Conservation (phyloP, 352 stramenopile genomes). For the Globisporangium solare region DNA sequence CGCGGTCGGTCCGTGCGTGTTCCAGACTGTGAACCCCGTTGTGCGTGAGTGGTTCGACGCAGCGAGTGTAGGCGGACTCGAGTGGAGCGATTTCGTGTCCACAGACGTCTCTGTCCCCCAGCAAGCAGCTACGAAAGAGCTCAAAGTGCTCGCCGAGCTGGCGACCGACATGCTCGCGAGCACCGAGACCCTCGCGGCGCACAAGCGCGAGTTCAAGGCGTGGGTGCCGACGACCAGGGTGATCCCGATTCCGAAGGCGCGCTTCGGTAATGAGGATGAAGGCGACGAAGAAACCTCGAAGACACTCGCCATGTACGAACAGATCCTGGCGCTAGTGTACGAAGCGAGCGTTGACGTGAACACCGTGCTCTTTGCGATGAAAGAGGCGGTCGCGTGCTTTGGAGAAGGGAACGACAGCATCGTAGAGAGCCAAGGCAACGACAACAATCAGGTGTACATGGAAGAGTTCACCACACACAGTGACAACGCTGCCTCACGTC, state of each 20-base stretch:
- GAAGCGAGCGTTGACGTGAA: slow-evolving; percentile 45
- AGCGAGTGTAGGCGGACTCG: slow-evolving; percentile 35
- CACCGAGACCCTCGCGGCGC: slow-evolving; percentile 26
- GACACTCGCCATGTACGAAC: slow-evolving; percentile 23
- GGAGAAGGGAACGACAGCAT: neutral
- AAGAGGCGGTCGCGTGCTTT: slow-evolving; percentile 30
- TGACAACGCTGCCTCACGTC: slow-evolving; percentile 29
- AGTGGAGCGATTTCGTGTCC: slow-evolving; percentile 82
- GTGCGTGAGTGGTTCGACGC: slow-evolving; percentile 37
- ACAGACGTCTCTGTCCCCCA: slow-evolving; percentile 24
- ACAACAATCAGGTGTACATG: slow-evolving; percentile 14
- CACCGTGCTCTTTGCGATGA: slow-evolving; percentile 47
- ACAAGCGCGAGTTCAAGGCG: slow-evolving; percentile 60
- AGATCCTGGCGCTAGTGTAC: slow-evolving; percentile 31
- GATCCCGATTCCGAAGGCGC: slow-evolving; percentile 20
- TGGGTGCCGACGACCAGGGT: slow-evolving; percentile 52
- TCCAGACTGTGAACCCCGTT: slow-evolving; percentile 36
- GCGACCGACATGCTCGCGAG: slow-evolving; percentile 27
- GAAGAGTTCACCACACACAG: slow-evolving; percentile 49
- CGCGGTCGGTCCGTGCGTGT: slow-evolving; percentile 19
- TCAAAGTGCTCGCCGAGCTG: slow-evolving; percentile 24
- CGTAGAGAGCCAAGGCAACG: neutral
- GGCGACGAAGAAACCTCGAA: neutral
- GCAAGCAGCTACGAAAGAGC: slow-evolving; percentile 9
- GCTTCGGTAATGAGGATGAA: neutral